Conservation (phyloP, 768 basidiomycete genomes). For the Amylocystis lapponica region DNA sequence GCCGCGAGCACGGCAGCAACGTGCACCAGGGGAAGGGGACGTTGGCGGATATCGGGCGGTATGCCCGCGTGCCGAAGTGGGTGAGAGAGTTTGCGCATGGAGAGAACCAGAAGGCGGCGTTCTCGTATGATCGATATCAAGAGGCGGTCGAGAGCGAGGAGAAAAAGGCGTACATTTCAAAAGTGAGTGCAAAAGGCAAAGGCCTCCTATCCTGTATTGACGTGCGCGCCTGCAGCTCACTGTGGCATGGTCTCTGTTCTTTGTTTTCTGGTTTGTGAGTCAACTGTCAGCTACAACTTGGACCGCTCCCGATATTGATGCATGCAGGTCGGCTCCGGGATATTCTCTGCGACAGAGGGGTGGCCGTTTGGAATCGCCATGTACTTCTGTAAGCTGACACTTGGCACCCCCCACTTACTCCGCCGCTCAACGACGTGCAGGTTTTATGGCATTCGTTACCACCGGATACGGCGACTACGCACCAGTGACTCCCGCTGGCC, state of each 20-base stretch:
- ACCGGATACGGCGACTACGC: conserved; percentile 70
- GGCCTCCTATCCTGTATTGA: background rate
- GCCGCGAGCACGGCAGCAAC: background rate
- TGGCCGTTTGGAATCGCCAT: conserved; percentile 61
- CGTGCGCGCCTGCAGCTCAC: conserved; percentile 32
- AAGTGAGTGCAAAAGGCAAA: no score
- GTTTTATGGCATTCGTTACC: conserved; percentile 68
- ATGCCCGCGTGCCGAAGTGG: conserved; percentile 11
- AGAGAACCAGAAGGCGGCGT: background rate
- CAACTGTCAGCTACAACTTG: no score
- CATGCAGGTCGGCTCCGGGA: conserved; percentile 56
- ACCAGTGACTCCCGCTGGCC: conserved; percentile 61
- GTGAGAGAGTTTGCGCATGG: conserved; percentile 13
- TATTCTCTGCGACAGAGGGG: conserved; percentile 63
- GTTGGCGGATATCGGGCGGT: background rate
- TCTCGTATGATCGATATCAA: conserved; percentile 15
- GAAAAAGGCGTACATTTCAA: conserved; percentile 48
- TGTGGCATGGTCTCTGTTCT: conserved; percentile 55
- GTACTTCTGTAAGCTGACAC: conserved; percentile 63
- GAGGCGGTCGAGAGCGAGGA: conserved; percentile 30
- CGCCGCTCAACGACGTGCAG: conserved; percentile 27
- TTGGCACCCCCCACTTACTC: background rate
- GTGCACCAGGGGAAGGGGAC: background rate
- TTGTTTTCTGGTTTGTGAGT: conserved; percentile 73
- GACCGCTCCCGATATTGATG: background rate